These are phyloP conservation scores for Linnemannia exigua DNA, from an alignment of 192 early-diverging fungal genomes.

Conservation along the genomic window DNA sequence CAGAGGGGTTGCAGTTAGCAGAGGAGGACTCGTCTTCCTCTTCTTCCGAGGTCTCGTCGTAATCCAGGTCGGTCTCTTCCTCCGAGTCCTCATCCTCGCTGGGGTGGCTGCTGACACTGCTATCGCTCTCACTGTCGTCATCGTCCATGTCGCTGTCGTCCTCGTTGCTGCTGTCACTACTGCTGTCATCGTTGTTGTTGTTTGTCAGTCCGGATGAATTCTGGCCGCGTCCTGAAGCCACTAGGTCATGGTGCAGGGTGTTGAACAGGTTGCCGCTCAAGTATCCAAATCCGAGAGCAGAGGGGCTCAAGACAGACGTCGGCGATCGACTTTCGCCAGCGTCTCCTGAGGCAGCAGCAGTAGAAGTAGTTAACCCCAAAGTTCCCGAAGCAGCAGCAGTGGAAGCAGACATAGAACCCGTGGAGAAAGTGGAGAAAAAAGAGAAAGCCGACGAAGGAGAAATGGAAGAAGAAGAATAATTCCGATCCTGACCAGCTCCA, in stretches of 20 bases:
- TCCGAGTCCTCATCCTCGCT: constrained; percentile 36
- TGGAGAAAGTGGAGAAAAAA: constrained; percentile 3
- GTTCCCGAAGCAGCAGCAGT: not conserved
- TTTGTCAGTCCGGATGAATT: not conserved
- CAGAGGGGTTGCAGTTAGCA: not conserved
- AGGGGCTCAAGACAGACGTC: not conserved
- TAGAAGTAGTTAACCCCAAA: not conserved
- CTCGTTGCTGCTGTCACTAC: constrained; percentile 22
- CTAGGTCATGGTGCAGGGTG: constrained; percentile 1
- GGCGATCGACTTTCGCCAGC: not conserved
- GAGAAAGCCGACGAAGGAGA: not conserved
- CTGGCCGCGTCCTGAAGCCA: not conserved
- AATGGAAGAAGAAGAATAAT: not conserved
- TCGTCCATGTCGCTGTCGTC: constrained; percentile 31
- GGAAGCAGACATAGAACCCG: not conserved
- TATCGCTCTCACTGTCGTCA: constrained; percentile 37
- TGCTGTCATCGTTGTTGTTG: not conserved
- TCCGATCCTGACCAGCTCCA: not conserved
- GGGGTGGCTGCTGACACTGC: constrained; percentile 34
- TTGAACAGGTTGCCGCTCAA: constrained; percentile 28
- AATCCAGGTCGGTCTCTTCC: constrained; percentile 19
- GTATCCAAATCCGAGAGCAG: constrained; percentile 12
- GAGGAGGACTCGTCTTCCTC: not conserved
- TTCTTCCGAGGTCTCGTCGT: constrained; percentile 20
- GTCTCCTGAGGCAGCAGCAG: not conserved